Evolutionary conservation across 352 stramenopile species (phyloP), one percentile per base, ranked within the genome.

Genomic region (Globisporangium middletonii): DNA sequence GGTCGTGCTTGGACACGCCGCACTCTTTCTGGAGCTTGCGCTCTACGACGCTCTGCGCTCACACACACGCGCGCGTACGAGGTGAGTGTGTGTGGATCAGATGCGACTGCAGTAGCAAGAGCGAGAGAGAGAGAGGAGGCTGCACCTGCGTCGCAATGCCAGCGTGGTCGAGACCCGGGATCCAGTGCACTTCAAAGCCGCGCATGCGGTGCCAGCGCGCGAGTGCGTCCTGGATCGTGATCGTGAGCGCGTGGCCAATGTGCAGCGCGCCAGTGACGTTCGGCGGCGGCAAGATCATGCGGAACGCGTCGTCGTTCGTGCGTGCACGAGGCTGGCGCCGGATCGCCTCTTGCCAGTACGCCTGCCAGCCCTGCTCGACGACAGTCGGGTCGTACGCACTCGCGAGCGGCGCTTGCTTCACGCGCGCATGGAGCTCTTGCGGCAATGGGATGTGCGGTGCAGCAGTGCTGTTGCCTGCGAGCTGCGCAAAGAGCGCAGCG

Each of bases 141-240:
- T 43, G 18, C 28, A 77, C 70, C 59, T 99, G 98, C 23, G 98
- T 99, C 8, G 97, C 98, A 68, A 99, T 99, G 27, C 98, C 98
- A 2, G 98, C 98, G 68, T 99, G 98, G 72, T 99, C 98, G 7
- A 97, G 89, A 53, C 94, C 94, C 7, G 95, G 95, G 48, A 99
- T 83, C 92, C 98, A 99, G 18, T 98, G 78, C 28, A 98, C 97
- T 26, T 96, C 80, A 68, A 98, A 94, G 60, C 97, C 97, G 50
- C 88, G 87, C 98, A 99, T 99, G 50, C 96, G 87, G 76, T 99
- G 96, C 87, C 97, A 99, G 38, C 97, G 83, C 28, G 96, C 93
- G 52, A 99, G 75, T 33, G 97, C 89, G 79, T 99, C 97, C 84
- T 98, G 88, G 62, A 99, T 88, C 38, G 97, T 91, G 13, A 99